These are phyloP conservation scores for Calonectria leucothoes DNA, from an alignment of 2,329 filamentous ascomycete genomes.

Conservation along the genomic window DNA sequence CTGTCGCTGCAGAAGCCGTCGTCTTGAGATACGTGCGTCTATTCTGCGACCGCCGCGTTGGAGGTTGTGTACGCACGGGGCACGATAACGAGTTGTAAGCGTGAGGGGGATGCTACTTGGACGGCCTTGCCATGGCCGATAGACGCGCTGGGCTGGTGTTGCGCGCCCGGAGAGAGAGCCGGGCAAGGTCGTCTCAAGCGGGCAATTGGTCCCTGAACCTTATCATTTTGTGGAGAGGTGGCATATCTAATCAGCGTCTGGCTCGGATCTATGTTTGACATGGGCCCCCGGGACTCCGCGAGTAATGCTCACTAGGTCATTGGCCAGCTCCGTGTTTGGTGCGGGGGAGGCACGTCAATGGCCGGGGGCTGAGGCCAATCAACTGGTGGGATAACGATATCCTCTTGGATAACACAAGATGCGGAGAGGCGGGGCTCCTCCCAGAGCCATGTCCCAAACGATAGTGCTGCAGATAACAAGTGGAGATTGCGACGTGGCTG, in stretches of 20 bases:
- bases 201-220: neutral
- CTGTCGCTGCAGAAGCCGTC: neutral
- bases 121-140: neutral
- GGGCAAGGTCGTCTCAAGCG: neutral
- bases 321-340: neutral
- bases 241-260: neutral
- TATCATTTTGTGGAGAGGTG: constrained; percentile 11
- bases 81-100: neutral
- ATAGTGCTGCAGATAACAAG: constrained; percentile 3
- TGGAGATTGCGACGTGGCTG: constrained; percentile 6
- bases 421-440: constrained; percentile 22
- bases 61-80: neutral
- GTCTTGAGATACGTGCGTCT: neutral
- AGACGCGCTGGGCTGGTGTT: constrained; percentile 10
- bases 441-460: neutral
- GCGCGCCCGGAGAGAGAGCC: neutral
- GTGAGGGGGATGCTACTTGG: constrained; percentile 17
- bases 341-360: constrained; percentile 9
- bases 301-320: neutral
- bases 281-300: neutral
- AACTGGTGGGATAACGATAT: constrained; percentile 15
- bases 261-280: neutral
- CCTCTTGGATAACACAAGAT: neutral
- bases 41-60: neutral
- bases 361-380: neutral